Evolutionary conservation across 2,329 filamentous ascomycete genomes (phyloP).

Genomic region (Ophiostoma populinum): DNA sequence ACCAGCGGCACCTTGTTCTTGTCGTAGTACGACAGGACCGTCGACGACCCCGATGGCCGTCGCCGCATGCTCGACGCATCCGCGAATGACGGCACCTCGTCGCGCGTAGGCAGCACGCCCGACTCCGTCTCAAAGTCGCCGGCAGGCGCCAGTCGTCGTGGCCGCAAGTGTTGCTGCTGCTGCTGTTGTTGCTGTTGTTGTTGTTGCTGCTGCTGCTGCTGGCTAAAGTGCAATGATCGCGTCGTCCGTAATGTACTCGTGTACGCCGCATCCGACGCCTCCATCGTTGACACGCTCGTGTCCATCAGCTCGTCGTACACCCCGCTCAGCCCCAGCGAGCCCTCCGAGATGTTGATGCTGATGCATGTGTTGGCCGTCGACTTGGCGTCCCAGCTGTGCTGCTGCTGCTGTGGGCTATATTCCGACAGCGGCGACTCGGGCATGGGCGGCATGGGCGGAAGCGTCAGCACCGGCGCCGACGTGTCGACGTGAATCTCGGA

Average conservation of each 20-base stretch:
- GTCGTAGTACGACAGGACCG: conserved; percentile 40
- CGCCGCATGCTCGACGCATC: conserved; percentile 29
- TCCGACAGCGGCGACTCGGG: no score
- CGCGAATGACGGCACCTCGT: conserved; percentile 16
- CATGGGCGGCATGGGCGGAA: neutral
- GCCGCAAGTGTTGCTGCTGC: neutral
- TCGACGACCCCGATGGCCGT: conserved; percentile 31
- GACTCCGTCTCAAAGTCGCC: conserved; percentile 28
- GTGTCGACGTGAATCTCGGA: conserved; percentile 26
- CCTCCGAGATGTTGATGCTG: conserved; percentile 27
- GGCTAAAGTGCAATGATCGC: no score
- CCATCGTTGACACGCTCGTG: neutral
- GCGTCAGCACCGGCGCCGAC: conserved; percentile 3
- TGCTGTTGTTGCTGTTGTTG: neutral
- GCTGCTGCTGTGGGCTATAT: conserved; percentile 7
- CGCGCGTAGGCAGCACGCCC: conserved; percentile 25
- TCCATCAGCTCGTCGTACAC: conserved; percentile 12
- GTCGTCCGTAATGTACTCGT: no score
- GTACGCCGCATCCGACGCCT: no score
- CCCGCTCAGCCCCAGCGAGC: conserved; percentile 13
- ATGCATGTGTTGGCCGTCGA: conserved; percentile 23
- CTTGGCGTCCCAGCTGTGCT: conserved; percentile 23
- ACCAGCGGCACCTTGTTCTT: conserved; percentile 35
- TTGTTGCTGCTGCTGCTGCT: neutral
- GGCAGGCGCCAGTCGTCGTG: neutral